Conservation (phyloP, 805 yeast species). For the Kurtzmaniella cleridarum region DNA sequence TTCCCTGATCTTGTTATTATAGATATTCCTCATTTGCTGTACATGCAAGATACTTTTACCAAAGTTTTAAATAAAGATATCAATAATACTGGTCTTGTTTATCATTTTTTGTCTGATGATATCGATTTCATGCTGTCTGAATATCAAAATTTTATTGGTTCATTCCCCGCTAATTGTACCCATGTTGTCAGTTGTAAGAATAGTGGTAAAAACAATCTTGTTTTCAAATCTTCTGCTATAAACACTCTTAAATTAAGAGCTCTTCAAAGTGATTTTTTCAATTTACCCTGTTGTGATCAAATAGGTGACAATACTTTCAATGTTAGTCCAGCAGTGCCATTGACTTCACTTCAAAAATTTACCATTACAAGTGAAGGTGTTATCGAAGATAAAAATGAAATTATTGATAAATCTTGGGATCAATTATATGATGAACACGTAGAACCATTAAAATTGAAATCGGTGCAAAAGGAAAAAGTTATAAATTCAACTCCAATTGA, state of each 20-base stretch:
- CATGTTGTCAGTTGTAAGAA: conserved; percentile 74
- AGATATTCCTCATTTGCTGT: conserved; percentile 61
- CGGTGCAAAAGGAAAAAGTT: conserved; percentile 10
- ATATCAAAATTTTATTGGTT: conserved; percentile 46
- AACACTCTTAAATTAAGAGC: conserved; percentile 53
- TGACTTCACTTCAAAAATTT: conserved; percentile 7
- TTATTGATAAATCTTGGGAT: conserved; percentile 18
- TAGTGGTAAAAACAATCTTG: conserved; percentile 56
- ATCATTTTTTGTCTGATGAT: conserved; percentile 70
- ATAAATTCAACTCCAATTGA: conserved; percentile 16
- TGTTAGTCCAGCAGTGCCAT: not conserved
- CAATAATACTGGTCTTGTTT: conserved; percentile 41
- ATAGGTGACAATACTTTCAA: not conserved
- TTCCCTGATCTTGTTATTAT: conserved; percentile 61
- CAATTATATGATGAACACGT: conserved; percentile 27
- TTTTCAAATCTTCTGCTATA: conserved; percentile 51
- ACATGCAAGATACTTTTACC: conserved; percentile 28
- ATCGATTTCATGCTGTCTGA: conserved; percentile 40
- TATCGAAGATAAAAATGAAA: not conserved
- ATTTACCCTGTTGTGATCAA: conserved; percentile 30
- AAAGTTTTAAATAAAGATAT: conserved; percentile 4
- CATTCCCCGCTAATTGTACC: conserved; percentile 45
- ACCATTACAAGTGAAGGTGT: conserved; percentile 1
- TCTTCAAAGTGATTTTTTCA: conserved; percentile 40
- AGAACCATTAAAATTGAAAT: conserved; percentile 12